Evolutionary conservation across 192 early-diverging fungal genomes (phyloP), one percentile per base, ranked within the genome.

Genomic region (Spizellomyces punctatus): DNA sequence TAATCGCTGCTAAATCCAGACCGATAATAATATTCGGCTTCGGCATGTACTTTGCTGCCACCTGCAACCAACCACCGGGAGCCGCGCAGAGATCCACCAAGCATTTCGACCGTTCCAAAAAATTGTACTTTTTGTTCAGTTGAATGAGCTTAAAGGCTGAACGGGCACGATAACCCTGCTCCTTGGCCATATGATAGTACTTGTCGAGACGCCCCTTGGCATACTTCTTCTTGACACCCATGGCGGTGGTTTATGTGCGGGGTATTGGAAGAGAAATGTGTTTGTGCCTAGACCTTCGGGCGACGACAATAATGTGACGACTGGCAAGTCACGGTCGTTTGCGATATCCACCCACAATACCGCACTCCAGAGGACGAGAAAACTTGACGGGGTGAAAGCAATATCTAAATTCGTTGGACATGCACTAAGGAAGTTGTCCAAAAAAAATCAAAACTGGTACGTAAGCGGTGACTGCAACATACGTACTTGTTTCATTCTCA

Each of bases 141-240:
- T 99, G 97, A 71, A 99, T 95, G 52, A 99, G 88, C 88, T 99
- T 99, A 89, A 95, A 99, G 68, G 97, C 97, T 58, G 97, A 96
- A 85, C 97, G 95, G 66, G 97, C 94, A 73, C 96, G 90, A 86
- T 95, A 99, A 63, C 97, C 97, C 78, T 97, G 95, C 76, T 99
- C 97, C 86, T 99, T 99, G 81, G 97, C 97, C 88, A 99, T 90
- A 78, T 99, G 93, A 85, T 98, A 99, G 89, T 95, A 98, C 88
- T 98, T 98, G 86, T 99, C 97, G 84, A 99, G 89, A 82, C 97
- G 93, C 46, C 96, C 96, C 88, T 91, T 91, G 66, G 84, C 89
- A 73, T 88, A 78, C 77, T 89, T 89, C 75, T 90, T 90, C 14
- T 42, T 57, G 22, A 54, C 62, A 42, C 71, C 68, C 58, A 70